These are phyloP conservation scores for Trichoderma gracile DNA, from an alignment of 2,329 filamentous ascomycete genomes.

Conservation along the genomic window DNA sequence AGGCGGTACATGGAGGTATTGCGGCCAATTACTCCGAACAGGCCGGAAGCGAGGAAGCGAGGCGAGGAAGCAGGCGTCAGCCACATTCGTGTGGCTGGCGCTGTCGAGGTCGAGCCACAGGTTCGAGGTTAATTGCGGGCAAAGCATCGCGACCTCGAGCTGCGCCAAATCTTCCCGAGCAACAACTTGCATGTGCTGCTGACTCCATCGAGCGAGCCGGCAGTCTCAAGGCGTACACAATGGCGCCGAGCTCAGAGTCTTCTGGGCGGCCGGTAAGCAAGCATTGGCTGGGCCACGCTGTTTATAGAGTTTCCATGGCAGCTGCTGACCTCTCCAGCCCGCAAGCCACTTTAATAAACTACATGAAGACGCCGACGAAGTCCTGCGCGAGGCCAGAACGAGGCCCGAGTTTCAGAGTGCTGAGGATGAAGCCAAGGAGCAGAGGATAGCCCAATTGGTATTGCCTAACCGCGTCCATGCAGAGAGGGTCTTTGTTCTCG, in stretches of 20 bases:
- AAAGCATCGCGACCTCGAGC: slow-evolving; percentile 13
- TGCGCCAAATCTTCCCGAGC: slow-evolving; percentile 11
- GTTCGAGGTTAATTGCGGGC: slow-evolving; percentile 12
- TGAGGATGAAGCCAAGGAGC: slow-evolving; percentile 44
- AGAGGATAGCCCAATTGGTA: slow-evolving; percentile 44
- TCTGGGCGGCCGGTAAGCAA: slow-evolving; percentile 39
- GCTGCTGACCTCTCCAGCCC: slow-evolving; percentile 35
- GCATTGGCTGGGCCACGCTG: slow-evolving; percentile 21
- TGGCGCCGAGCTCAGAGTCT: slow-evolving; percentile 39
- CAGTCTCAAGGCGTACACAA: slow-evolving; percentile 32
- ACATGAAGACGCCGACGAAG: slow-evolving; percentile 40
- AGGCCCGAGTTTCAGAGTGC: slow-evolving; percentile 40
- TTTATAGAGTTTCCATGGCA: background rate
- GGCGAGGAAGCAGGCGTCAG: background rate
- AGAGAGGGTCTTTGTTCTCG: background rate
- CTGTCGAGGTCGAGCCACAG: slow-evolving; percentile 16
- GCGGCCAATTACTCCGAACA: too few relatives aligned
- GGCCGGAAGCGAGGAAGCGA: too few relatives aligned
- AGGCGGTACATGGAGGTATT: too few relatives aligned
- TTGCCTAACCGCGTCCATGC: slow-evolving; percentile 7
- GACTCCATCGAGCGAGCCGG: slow-evolving; percentile 4
- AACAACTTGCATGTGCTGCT: slow-evolving; percentile 10
- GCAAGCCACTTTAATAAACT: slow-evolving; percentile 45
- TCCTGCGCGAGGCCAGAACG: slow-evolving; percentile 44
- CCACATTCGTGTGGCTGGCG: slow-evolving; percentile 21